A percentile compares a stretch with the other conserved stretches of the same genome.
phyloP scores from a whole-genome alignment of 1,139 yeast genomes.

The Hansenula sp. region DNA sequence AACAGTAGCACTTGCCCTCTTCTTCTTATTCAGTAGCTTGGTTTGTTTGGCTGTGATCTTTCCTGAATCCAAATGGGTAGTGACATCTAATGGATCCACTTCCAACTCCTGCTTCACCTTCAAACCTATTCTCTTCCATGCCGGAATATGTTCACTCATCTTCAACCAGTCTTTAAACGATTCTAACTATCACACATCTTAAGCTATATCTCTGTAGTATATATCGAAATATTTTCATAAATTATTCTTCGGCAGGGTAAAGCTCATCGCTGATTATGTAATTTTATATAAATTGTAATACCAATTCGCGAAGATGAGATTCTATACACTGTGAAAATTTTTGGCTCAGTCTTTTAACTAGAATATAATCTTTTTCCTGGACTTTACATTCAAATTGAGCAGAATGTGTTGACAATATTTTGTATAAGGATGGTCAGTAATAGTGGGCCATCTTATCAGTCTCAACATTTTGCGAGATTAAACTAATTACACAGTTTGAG shows the following conservation, averaged over 20 bases:
- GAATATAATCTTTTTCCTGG: not conserved
- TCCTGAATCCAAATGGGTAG: constrained; percentile 42
- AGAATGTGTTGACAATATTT: constrained; percentile 4
- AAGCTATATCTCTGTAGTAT: too few species aligned
- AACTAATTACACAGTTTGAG: constrained; percentile 24
- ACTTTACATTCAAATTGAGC: constrained; percentile 16
- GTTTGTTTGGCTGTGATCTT: constrained; percentile 42
- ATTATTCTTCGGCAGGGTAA: too few species aligned
- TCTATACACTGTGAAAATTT: not conserved
- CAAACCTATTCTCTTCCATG: constrained; percentile 87
- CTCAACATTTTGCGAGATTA: constrained; percentile 15
- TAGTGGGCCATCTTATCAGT: not conserved
- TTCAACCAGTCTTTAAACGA: not conserved
- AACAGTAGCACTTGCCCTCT: constrained; percentile 15
- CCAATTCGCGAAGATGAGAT: not conserved
- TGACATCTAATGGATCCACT: constrained; percentile 32
- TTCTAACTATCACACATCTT: not conserved
- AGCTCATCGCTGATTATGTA: not conserved
- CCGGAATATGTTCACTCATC: constrained; percentile 52
- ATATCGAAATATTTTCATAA: too few species aligned
- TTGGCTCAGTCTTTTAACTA: not conserved
- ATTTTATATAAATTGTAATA: too few species aligned
- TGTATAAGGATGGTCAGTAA: not conserved
- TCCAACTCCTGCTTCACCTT: constrained; percentile 25
- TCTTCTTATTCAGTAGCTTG: constrained; percentile 39